Percentiles rank a stretch among this genome's conserved stretches.
These are phyloP conservation scores for Plasmodium chabaudi DNA, from an alignment of 169 alveolate genomes.

Conservation along the genomic window DNA sequence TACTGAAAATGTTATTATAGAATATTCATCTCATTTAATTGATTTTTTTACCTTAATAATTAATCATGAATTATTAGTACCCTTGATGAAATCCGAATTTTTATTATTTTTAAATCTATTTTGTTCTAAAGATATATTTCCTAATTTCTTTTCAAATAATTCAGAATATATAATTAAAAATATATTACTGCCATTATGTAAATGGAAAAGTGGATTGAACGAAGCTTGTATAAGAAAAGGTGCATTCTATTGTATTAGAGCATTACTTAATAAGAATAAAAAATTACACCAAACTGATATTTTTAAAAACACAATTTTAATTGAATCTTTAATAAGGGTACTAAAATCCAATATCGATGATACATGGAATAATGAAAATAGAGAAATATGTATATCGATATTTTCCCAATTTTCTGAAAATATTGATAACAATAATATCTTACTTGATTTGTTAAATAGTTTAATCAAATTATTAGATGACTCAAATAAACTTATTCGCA, in stretches of 20 bases:
- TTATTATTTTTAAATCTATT: conserved; percentile 65
- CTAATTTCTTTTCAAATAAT: conserved; percentile 23
- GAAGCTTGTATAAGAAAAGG: conserved; percentile 69
- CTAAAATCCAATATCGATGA: conserved; percentile 57
- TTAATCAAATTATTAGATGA: conserved; percentile 41
- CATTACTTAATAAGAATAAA: conserved; percentile 33
- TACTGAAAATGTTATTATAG: conserved; percentile 31
- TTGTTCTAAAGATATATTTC: conserved; percentile 35
- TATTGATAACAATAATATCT: conserved; percentile 30
- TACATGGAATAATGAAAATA: conserved; percentile 60
- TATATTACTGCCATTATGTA: conserved; percentile 50
- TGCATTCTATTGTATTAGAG: conserved; percentile 39
- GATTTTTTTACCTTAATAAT: conserved; percentile 17
- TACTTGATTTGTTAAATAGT: conserved; percentile 42
- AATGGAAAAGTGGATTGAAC: conserved; percentile 57
- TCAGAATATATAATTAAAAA: conserved; percentile 41
- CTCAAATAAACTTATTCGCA: conserved; percentile 45
- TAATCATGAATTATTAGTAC: conserved; percentile 26
- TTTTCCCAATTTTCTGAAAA: conserved; percentile 28
- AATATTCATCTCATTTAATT: conserved; percentile 20
- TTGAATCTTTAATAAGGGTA: conserved; percentile 41
- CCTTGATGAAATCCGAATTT: conserved; percentile 61
- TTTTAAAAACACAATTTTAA: conserved; percentile 28
- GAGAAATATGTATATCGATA: conserved; percentile 57
- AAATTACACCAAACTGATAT: conserved; percentile 9